These are phyloP conservation scores for Leccinum truebloodii DNA, from an alignment of 768 basidiomycete species.

Conservation along the genomic window DNA sequence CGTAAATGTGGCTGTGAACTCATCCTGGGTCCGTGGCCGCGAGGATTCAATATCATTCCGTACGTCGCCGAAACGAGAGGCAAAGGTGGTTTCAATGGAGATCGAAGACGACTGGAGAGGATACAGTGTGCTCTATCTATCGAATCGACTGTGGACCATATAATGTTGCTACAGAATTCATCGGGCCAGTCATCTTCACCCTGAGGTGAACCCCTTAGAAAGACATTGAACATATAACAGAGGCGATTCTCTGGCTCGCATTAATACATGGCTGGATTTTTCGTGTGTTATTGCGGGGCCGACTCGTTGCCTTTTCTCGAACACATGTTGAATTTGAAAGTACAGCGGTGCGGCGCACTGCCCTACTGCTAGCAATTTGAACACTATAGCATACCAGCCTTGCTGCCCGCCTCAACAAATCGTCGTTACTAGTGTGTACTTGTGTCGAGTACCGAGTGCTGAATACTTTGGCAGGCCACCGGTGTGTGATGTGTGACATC, in stretches of 20 bases:
- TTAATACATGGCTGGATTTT: too few species aligned
- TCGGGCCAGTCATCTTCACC: neutral
- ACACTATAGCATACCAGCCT: too few species aligned
- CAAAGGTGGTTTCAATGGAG: neutral
- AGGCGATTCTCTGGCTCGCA: neutral
- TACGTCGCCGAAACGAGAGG: neutral
- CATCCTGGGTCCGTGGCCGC: neutral
- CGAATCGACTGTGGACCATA: neutral
- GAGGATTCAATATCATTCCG: neutral
- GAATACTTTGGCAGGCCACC: neutral
- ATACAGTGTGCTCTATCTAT: neutral
- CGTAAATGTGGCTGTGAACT: slow-evolving; percentile 37
- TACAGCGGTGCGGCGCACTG: too few species aligned
- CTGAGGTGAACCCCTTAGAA: neutral
- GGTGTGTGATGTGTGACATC: slow-evolving; percentile 17
- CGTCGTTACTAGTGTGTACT: neutral
- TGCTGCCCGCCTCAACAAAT: neutral
- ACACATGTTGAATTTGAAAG: too few species aligned
- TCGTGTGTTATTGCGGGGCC: too few species aligned
- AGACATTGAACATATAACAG: neutral
- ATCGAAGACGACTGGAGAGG: neutral
- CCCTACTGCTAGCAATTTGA: too few species aligned
- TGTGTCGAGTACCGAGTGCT: neutral
- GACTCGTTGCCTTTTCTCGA: too few species aligned
- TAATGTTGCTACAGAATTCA: neutral